Conservation (phyloP, 2,329 filamentous ascomycete genomes). For the Blumeriella jaapii region DNA sequence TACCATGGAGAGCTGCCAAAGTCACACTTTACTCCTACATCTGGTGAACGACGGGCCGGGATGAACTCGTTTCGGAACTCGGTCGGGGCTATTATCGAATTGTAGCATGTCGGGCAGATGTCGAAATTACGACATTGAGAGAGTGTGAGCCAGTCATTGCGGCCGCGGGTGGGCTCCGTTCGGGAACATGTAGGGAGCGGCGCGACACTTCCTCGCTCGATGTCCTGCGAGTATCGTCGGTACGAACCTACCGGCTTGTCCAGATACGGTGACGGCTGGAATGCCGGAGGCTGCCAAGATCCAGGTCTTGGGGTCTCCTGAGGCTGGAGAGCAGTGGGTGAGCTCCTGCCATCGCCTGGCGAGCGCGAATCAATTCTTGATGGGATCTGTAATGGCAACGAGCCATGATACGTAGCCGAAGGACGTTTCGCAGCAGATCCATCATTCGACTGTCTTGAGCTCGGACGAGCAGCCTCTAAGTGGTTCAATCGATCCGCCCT, state of each 20-base stretch:
- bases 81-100: conserved; percentile 54
- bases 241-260: conserved; percentile 37
- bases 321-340: conserved; percentile 13
- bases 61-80: conserved; percentile 58
- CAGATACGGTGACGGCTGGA: conserved; percentile 29
- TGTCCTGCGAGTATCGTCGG: conserved; percentile 43
- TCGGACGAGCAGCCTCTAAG: conserved; percentile 14
- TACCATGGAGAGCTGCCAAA: conserved; percentile 72
- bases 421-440: conserved; percentile 5
- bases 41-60: conserved; percentile 44
- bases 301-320: conserved; percentile 10
- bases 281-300: conserved; percentile 36
- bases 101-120: conserved; percentile 74
- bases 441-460: conserved; percentile 15
- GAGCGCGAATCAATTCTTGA: conserved; percentile 12
- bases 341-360: conserved; percentile 12
- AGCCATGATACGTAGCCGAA: conserved; percentile 1
- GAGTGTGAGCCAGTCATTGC: conserved; percentile 73
- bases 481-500: conserved; percentile 19
- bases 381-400: conserved; percentile 21
- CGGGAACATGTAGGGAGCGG: conserved; percentile 60
- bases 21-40: conserved; percentile 56
- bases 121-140: conserved; percentile 59
- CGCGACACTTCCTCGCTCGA: conserved; percentile 32
- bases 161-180: conserved; percentile 46